Percentiles rank a stretch among this genome's conserved stretches.
These are phyloP conservation scores for Trichosanthes truncata DNA, from an alignment of 306 rosid genomes.

Conservation along the genomic window DNA sequence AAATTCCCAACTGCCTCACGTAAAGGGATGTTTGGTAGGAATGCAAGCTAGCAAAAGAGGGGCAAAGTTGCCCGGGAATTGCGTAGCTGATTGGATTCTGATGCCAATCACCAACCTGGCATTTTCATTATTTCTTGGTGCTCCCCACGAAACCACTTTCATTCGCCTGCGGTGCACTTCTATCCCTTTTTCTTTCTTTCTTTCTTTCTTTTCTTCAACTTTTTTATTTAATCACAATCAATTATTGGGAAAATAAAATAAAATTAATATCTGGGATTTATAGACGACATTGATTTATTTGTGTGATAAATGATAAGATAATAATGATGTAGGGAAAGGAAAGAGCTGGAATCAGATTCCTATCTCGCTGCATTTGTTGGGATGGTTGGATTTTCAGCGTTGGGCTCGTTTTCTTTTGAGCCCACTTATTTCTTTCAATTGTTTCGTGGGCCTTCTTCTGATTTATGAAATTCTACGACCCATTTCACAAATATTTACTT, in stretches of 20 bases:
- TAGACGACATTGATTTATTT: not conserved
- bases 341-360: not conserved
- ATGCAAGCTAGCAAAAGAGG: not conserved
- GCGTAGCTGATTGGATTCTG: conserved; percentile 1
- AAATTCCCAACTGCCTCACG: not conserved
- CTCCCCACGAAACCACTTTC: not conserved
- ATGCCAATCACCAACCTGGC: conserved; percentile 4
- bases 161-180: not conserved
- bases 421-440: not conserved
- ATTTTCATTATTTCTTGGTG: not conserved
- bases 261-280: not conserved
- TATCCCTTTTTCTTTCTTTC: not conserved
- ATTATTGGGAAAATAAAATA: not conserved
- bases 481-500: not conserved
- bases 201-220: not conserved
- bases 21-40: not conserved
- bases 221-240: too few species aligned
- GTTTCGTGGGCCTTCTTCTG: not conserved
- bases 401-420: not conserved
- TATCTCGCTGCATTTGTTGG: not conserved
- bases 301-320: not conserved
- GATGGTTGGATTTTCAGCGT: not conserved
- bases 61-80: not conserved
- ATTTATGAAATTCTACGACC: not conserved
- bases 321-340: not conserved